Base-by-base conservation (phyloP, 345 rosid species). In the Angophora floribunda region DNA sequence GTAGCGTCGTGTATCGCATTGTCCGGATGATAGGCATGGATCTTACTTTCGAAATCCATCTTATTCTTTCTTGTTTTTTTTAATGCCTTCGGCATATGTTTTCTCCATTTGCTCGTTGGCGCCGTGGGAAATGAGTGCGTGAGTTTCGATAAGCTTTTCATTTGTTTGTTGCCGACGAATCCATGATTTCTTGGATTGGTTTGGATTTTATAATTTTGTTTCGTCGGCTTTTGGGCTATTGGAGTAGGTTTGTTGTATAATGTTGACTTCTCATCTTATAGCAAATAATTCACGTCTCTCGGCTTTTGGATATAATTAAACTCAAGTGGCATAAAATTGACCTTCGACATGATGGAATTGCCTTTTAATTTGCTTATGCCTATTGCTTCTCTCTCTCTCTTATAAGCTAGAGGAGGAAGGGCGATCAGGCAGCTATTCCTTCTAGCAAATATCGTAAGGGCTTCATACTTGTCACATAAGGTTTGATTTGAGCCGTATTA, bases 391-490 rank as follows among this genome's bases (percentile, higher is more conserved):
- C 41, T 36, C 41, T 36, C 41, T 36, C 19, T 19, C 2, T 52
- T 16, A 6, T 52, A 52, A 16, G 55, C 21, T 3, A 4, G 17
- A 52, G 19, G 26, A 53, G 26, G 51, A 50, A 36, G 26, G 11
- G 26, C 26, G 11, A 7, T 36, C 4, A 36, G 41, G 41, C 4
- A 36, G 41, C 61, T 15, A 63, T 32, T 32, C 1, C 3, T 70
- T 70, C 0, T 2, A 0, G 3, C 13, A 32, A 24, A 32, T 70
- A 17, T 3, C 22, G 16, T 36, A 16, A 70, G 13, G 6, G 10
- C 21, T 0, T 0, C 0, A 8, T 70, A 32, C 3, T 22, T 0
- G 6, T 0, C 0, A 1, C 0, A 6, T 0, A 67, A 67, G 4
- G 1, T 67, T 16, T 0, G 3, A 67, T 67, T 32, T 67, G 0